Evolutionary conservation across 805 yeast species (phyloP), one percentile per base, ranked within the genome.

Genomic region (Candida suzukii): DNA sequence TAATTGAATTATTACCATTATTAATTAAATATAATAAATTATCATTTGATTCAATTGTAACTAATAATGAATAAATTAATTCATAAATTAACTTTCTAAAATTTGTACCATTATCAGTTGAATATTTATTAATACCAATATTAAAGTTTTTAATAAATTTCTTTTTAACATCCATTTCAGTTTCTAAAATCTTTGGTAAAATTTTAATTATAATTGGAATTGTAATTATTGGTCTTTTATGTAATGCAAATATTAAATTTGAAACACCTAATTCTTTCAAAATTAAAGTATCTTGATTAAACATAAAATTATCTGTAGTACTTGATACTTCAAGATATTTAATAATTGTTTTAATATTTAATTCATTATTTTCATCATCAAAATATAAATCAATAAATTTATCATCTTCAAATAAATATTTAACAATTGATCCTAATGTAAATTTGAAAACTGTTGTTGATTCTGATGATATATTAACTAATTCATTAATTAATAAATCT

Each of bases 41-140:
- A 6, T 51, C 40, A 32, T 53, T 51, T 32, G 53, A 52, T 40
- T 63, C 67, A 36, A 65, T 46, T 3, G 63, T 51, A 6, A 57
- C 55, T 12, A 66, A 54, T 35, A 83, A 57, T 9, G 85, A 71
- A 56, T 78, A 81, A 24, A 86, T 61, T 19, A 80, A 62, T 53
- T 86, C 95, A 57, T 80, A 83, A 7, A 84, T 69, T 30, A 83
- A 72, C 54, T 83, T 83, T 41, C 95, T 70, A 44, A 78, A 74
- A 44, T 79, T 87, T 31, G 84, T 66, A 0, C 88, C 93, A 48
- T 80, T 82, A 52, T 87, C 96, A 31, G 85, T 74, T 46, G 79
- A 78, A 55, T 85, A 90, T 54, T 84, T 85, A 67, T 83, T 86
- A 0, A 95, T 95, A 2, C 96, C 96, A 76, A 88, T 85, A 37